Base-by-base conservation (phyloP, 441 rosid genomes). In the Eutrema salsugineum region DNA sequence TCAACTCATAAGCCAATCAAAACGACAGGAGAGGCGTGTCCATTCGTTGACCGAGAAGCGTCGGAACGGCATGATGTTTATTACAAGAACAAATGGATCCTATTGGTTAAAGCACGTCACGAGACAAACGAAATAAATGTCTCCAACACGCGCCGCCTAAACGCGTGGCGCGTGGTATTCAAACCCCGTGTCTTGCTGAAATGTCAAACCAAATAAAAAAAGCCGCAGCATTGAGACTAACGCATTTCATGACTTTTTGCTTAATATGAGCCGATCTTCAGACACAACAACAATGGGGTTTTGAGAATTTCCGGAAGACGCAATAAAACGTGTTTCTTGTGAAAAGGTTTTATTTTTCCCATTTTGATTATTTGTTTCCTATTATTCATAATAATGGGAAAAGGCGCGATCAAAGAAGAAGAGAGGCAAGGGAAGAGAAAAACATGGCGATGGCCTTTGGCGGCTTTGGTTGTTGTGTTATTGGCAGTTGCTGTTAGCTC, bases 401-500 rank as follows among this genome's bases (percentile, higher is more conserved):
- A 15, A 57, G 72, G 63, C 11, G 68, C 54, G 42, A 62, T 71
- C 48, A 72, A 72, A 53, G 74, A 60, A 59, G 68, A 33, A 44
- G 74, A 77, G 28, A 72, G 70, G 22, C 63, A 44, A 47, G 53
- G 33, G 58, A 71, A 64, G 73, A 63, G 72, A 69, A 71, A 40
- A 54, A 55, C 27, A 35, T 78, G 84, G 83, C 61, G 67, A 76
- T 77, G 84, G 91, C 50, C 77, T 15, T 50, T 84, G 15, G 87
- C 80, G 44, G 79, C 88, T 50, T 57, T 81, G 54, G 56, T 83
- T 70, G 79, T 81, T n/a, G 80, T 87, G 15, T 38, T 83, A 49
- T 28, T 85, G 64, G 94, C 94, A 47, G 80, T 80, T 14, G 83
- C 86, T 43, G 64, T 80, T 9, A 78, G 86, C 72, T 79, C 91